phyloP scores from a whole-genome alignment of 768 basidiomycete genomes.

The Clitopilus hobsonii region DNA sequence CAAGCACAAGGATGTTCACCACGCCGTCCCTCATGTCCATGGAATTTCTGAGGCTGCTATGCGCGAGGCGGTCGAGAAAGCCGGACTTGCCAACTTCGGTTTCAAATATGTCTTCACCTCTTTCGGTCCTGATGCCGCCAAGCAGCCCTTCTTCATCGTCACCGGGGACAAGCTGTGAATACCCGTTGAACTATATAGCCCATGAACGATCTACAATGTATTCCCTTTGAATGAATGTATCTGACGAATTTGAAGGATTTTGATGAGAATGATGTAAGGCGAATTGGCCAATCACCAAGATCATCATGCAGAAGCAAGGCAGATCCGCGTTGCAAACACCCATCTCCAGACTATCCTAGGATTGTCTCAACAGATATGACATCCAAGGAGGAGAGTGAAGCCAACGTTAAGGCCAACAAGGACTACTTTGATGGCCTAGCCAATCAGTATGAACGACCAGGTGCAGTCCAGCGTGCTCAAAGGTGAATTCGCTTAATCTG shows the following conservation, averaged over 20 bases:
- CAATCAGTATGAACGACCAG: conserved; percentile 12
- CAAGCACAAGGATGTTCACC: background rate
- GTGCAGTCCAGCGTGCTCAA: conserved; percentile 18
- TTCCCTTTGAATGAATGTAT: no score
- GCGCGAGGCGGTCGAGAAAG: background rate
- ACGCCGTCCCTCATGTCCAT: background rate
- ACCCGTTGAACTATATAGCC: background rate
- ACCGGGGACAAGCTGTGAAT: no score
- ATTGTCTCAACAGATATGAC: background rate
- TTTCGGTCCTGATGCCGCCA: background rate
- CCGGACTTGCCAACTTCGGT: background rate
- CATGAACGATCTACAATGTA: no score
- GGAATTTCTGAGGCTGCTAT: background rate
- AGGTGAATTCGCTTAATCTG: conserved; percentile 5
- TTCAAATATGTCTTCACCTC: background rate
- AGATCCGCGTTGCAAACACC: no score
- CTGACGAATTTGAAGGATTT: no score
- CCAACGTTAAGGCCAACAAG: conserved; percentile 22
- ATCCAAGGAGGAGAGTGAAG: background rate
- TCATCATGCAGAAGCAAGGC: no score
- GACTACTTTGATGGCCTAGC: conserved; percentile 27
- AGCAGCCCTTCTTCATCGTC: background rate
- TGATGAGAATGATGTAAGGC: no score
- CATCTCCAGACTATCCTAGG: no score
- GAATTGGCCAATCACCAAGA: no score